Evolutionary conservation across 1,139 yeast species (phyloP).

Genomic region (Sugiyamaella novakii): DNA sequence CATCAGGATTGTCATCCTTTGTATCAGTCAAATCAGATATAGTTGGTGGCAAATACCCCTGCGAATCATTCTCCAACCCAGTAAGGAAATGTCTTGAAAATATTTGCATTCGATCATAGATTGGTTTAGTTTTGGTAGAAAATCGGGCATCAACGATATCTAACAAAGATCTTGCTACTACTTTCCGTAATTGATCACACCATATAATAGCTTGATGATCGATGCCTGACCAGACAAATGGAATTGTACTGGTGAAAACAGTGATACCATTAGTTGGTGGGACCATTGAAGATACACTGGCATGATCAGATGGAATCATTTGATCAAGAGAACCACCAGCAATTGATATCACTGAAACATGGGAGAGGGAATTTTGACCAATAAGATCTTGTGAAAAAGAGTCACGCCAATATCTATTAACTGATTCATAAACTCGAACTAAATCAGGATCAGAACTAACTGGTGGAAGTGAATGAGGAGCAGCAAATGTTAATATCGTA

Average conservation of each 20-base stretch:
- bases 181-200: constrained; percentile 76
- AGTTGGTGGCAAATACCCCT: constrained; percentile 2
- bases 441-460: constrained; percentile 83
- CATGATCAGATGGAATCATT: constrained; percentile 79
- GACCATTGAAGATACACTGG: constrained; percentile 62
- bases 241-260: constrained; percentile 78
- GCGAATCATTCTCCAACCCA: constrained; percentile 34
- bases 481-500: constrained; percentile 72
- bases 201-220: constrained; percentile 89
- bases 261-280: constrained; percentile 75
- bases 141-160: constrained; percentile 54
- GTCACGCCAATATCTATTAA: constrained; percentile 66
- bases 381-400: constrained; percentile 38
- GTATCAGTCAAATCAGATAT: constrained; percentile 8
- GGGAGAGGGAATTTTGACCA: constrained; percentile 39
- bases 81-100: constrained; percentile 54
- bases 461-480: constrained; percentile 86
- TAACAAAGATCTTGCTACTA: constrained; percentile 55
- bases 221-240: constrained; percentile 82
- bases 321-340: constrained; percentile 77
- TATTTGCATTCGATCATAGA: constrained; percentile 58
- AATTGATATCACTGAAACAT: constrained; percentile 52
- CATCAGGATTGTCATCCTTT: background rate
- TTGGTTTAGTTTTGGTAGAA: constrained; percentile 56
- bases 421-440: constrained; percentile 62